These are phyloP conservation scores for Auriculariales sp. DNA, from an alignment of 768 basidiomycete genomes.

Conservation along the genomic window DNA sequence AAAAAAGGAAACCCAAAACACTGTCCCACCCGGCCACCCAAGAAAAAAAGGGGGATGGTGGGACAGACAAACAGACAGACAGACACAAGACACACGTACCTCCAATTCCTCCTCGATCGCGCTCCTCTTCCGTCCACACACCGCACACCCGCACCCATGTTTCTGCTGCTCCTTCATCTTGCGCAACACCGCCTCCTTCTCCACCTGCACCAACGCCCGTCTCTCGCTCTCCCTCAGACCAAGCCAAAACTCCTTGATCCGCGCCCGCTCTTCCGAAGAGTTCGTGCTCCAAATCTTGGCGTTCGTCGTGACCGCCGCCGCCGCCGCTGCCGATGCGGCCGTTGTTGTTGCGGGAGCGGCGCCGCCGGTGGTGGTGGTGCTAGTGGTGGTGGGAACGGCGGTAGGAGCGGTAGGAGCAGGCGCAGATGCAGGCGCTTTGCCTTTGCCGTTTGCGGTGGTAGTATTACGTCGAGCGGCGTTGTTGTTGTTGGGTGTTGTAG, in stretches of 20 bases:
- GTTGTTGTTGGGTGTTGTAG: constrained; percentile 17
- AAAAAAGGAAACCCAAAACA: too few species aligned
- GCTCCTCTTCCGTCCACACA: constrained; percentile 92
- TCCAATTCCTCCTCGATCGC: constrained; percentile 99
- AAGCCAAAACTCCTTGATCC: constrained; percentile 98
- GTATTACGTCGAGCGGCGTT: constrained; percentile 27
- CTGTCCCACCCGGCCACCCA: too few species aligned
- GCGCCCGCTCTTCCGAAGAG: constrained; percentile 83
- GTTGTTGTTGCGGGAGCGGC: constrained; percentile 22
- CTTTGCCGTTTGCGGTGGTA: constrained; percentile 14
- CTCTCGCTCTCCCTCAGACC: constrained; percentile 84
- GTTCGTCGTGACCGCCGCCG: constrained; percentile 15
- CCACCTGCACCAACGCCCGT: constrained; percentile 83
- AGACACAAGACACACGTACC: too few species aligned
- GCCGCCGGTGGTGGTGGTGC: constrained; percentile 30
- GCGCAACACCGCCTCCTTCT: constrained; percentile 92
- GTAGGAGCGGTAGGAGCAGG: constrained; percentile 27
- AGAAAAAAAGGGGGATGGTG: too few species aligned
- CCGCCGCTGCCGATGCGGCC: constrained; percentile 17
- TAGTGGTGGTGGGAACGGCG: constrained; percentile 43
- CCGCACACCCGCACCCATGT: constrained; percentile 88
- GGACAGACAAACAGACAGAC: too few species aligned
- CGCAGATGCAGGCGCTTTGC: constrained; percentile 30
- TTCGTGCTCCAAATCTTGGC: constrained; percentile 93
- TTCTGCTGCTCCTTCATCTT: constrained; percentile 99